Evolutionary conservation across 2,329 filamentous ascomycete genomes (phyloP).

Genomic region (Coniochaeta sp.): DNA sequence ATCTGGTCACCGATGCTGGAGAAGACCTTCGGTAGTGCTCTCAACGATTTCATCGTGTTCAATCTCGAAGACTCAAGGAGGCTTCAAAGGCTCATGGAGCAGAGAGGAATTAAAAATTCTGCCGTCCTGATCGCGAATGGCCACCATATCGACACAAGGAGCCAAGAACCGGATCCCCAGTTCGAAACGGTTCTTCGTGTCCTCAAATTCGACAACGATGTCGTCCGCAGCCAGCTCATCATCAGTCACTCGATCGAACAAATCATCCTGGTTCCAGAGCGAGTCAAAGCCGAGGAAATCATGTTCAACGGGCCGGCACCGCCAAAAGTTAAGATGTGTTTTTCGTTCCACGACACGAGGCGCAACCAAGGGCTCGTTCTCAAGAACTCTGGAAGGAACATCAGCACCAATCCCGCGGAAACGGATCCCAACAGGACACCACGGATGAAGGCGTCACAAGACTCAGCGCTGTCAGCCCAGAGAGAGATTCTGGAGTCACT

Average conservation of each 20-base stretch:
- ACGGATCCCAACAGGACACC: conserved; percentile 44
- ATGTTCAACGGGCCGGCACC: conserved; percentile 60
- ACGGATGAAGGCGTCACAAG: conserved; percentile 76
- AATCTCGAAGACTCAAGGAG: conserved; percentile 68
- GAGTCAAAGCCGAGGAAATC: conserved; percentile 58
- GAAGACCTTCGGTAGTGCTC: conserved; percentile 58
- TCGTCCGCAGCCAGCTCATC: conserved; percentile 74
- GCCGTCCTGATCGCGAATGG: conserved; percentile 57
- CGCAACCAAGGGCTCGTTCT: conserved; percentile 55
- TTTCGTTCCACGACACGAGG: conserved; percentile 58
- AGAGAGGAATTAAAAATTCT: conserved; percentile 32
- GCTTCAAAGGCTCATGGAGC: conserved; percentile 59
- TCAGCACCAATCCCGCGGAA: conserved; percentile 26
- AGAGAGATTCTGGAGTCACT: conserved; percentile 46
- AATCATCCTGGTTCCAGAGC: conserved; percentile 65
- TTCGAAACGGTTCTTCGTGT: conserved; percentile 76
- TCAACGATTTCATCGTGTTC: conserved; percentile 77
- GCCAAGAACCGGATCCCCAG: conserved; percentile 65
- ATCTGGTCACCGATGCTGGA: conserved; percentile 83
- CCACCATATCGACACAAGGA: conserved; percentile 46
- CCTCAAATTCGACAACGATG: conserved; percentile 72
- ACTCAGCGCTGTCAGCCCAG: conserved; percentile 53
- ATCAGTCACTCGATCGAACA: conserved; percentile 82
- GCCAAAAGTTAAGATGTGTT: conserved; percentile 65
- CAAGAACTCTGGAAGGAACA: conserved; percentile 29